phyloP scores from a whole-genome alignment of 176 grass and related monocot genomes.

The bread wheat (Triticum aestivum) region IWGSC_CS_RefSeq_v2.1 NC_057807.1:28025272-28025771 shows the following conservation, averaged over 20 bases:
- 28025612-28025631: constrained; percentile 83
- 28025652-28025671: constrained; percentile 95
- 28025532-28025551: constrained; percentile 81
- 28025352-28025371: constrained; percentile 22
- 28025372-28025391: background rate
- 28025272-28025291: constrained; percentile 87
- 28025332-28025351: constrained; percentile 64
- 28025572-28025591: background rate
- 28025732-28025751: background rate
- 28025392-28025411: background rate
- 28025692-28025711: constrained; percentile 92
- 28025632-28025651: constrained; percentile 96
- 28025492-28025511: constrained; percentile 89
- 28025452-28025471: constrained; percentile 81
- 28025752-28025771: background rate
- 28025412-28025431: background rate
- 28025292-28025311: constrained; percentile 96
- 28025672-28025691: constrained; percentile 98
- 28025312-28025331: constrained; percentile 94
- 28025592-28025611: background rate
- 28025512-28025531: constrained; percentile 96
- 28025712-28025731: constrained; percentile 76
- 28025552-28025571: background rate
- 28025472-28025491: constrained; percentile 97
- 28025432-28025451: background rate